Conservation (phyloP, 2,329 filamentous ascomycete genomes). For the Pezizomycotina sp. region DNA sequence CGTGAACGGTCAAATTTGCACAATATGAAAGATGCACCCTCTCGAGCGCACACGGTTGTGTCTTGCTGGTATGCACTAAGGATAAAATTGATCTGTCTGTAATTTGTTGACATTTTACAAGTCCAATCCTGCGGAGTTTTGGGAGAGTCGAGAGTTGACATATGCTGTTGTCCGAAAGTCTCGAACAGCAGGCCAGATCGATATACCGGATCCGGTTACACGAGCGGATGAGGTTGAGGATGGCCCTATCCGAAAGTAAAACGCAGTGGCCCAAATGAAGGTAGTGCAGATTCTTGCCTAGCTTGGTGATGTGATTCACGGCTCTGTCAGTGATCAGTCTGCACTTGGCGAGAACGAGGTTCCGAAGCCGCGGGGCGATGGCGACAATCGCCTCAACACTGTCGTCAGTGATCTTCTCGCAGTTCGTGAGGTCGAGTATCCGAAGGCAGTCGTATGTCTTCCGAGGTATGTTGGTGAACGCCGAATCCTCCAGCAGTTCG, state of each 20-base stretch:
- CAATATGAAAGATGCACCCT: conserved; percentile 95
- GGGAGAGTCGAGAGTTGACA: conserved; percentile 69
- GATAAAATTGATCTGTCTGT: conserved; percentile 80
- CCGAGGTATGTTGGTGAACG: conserved; percentile 58
- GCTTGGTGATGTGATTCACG: conserved; percentile 59
- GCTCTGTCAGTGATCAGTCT: conserved; percentile 78
- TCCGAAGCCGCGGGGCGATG: conserved; percentile 71
- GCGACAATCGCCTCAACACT: conserved; percentile 78
- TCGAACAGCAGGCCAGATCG: conserved; percentile 83
- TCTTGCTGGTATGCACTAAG: conserved; percentile 51
- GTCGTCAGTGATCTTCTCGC: conserved; percentile 64
- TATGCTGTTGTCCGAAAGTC: conserved; percentile 76
- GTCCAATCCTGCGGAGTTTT: conserved; percentile 81
- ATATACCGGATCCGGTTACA: conserved; percentile 97
- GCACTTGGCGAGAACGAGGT: conserved; percentile 88
- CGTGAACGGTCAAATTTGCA: conserved; percentile 23
- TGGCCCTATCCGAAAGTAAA: conserved; percentile 76
- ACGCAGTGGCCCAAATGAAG: conserved; percentile 88
- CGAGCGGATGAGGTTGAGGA: conserved; percentile 62
- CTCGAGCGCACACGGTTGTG: conserved; percentile 47
- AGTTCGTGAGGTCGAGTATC: conserved; percentile 86
- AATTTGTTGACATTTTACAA: conserved; percentile 85
- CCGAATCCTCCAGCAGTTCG: conserved; percentile 66
- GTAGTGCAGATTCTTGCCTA: conserved; percentile 94
- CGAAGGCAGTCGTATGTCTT: conserved; percentile 70